Evolutionary conservation across 2,329 filamentous ascomycete species (phyloP), one percentile per base, ranked within the genome.

Genomic region (Teratosphaeriaceae sp.): DNA sequence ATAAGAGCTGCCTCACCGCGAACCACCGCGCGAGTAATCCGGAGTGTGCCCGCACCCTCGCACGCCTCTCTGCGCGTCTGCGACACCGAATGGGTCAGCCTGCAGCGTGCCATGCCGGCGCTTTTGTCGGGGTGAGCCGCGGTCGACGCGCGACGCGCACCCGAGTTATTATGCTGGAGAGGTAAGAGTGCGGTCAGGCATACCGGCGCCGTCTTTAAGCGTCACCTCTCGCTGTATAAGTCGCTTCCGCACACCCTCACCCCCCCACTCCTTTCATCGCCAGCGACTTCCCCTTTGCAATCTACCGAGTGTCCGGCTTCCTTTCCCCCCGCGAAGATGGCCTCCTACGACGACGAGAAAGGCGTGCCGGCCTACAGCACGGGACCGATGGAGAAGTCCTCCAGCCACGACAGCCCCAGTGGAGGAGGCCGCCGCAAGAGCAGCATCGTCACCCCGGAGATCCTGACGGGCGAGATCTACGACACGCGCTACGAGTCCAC

Each of bases 401-500:
- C 38, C 2, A 37, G 38, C n/a, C 42, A 52, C 40, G 45, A 38
- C 30, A 38, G 39, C 18, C 34, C 42, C 18, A 36, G 20, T 16
- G 21, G 43, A 13, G 42, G 44, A n/a, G 24, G 24, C n/a, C n/a
- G n/a, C n/a, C 31, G 31, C 31, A 43, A 40, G 37, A 47, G 44
- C 42, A 46, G 44, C 20, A 38, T 42, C 24, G 46, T 54, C 42
- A 49, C 46, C 19, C 29, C 48, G 18, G 53, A 56, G 18, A 46
- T 57, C 8, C 43, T 56, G 5, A 46, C 44, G 2, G 52, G 52
- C 21, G 53, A 54, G 37, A 38, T 56, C 20, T 52, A 47, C 31
- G 55, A 54, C 31, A 8, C 16, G 5, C 15, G 45, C 21, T 50
- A 76, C 46, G 60, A 66, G 34, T 56, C 51, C 6, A 68, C 65